Percentiles rank a stretch among this genome's conserved stretches.
Conservation (phyloP, 306 rosid genomes). For the Fragaria iinumae region DNA sequence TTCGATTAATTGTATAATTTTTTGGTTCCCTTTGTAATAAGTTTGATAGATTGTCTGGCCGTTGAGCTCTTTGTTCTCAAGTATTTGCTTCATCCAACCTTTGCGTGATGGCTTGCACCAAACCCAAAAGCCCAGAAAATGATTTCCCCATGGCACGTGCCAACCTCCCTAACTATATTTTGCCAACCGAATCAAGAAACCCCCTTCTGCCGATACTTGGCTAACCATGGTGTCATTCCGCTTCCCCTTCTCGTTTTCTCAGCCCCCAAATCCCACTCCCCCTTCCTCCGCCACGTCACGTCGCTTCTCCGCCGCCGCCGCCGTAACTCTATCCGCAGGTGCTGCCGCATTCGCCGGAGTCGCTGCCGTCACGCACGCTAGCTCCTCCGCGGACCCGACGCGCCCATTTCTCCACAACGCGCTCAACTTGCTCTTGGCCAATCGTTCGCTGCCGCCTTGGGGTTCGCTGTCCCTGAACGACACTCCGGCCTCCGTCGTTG, state of each 20-base stretch:
- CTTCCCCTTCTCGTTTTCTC: slow-evolving; percentile 77
- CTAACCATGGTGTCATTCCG: slow-evolving; percentile 66
- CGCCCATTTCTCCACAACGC: slow-evolving; percentile 46
- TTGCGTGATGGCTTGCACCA: too few species aligned
- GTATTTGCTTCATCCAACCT: too few species aligned
- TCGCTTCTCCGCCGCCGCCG: slow-evolving; percentile 28
- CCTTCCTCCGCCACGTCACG: slow-evolving; percentile 29
- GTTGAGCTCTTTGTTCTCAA: too few species aligned
- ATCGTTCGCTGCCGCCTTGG: slow-evolving; percentile 49
- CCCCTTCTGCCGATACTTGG: background rate
- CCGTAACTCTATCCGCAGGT: slow-evolving; percentile 28
- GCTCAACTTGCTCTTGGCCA: slow-evolving; percentile 39
- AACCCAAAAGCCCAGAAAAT: too few species aligned
- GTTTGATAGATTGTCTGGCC: too few species aligned
- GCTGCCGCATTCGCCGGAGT: slow-evolving; percentile 50
- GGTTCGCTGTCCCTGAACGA: slow-evolving; percentile 66
- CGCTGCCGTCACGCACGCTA: slow-evolving; percentile 22
- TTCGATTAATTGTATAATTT: too few species aligned
- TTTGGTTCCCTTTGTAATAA: too few species aligned
- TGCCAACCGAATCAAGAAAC: background rate
- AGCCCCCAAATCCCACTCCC: slow-evolving; percentile 40
- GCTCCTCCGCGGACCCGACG: slow-evolving; percentile 12
- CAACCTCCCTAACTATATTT: background rate
- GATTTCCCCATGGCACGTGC: too few species aligned
- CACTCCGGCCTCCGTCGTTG: slow-evolving; percentile 38